Evolutionary conservation across 495 filamentous ascomycete genomes (phyloP).

Genomic region (Talaromyces wortmannii): DNA sequence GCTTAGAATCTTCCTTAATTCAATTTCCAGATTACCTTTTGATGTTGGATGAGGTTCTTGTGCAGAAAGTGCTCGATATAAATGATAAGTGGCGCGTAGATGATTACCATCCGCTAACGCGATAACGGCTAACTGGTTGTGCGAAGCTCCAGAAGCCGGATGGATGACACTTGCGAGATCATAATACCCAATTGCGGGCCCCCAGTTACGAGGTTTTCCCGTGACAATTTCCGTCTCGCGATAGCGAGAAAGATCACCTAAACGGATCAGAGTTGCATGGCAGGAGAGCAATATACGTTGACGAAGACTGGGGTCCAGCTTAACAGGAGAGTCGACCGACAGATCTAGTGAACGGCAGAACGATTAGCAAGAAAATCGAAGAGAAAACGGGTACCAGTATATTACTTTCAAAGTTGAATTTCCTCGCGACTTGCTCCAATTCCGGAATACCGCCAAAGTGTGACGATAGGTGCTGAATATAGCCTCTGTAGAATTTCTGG

Average conservation of each 20-base stretch:
- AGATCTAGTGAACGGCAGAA: constrained; percentile 25
- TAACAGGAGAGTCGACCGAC: constrained; percentile 27
- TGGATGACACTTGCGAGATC: constrained; percentile 69
- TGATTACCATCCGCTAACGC: constrained; percentile 68
- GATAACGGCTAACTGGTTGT: constrained; percentile 87
- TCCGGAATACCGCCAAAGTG: constrained; percentile 66
- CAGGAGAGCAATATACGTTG: constrained; percentile 62
- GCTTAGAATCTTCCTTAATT: constrained; percentile 65
- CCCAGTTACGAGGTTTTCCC: constrained; percentile 64
- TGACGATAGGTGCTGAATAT: constrained; percentile 70
- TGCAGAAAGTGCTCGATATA: constrained; percentile 74
- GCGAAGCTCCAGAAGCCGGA: constrained; percentile 70
- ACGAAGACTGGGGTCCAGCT: constrained; percentile 41
- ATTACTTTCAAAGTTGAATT: constrained; percentile 57
- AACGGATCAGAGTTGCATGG: constrained; percentile 73
- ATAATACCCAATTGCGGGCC: constrained; percentile 79
- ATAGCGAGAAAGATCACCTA: constrained; percentile 90
- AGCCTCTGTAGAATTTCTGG: constrained; percentile 79
- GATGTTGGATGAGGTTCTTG: constrained; percentile 68
- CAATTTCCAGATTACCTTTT: constrained; percentile 65
- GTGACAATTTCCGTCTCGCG: constrained; percentile 61
- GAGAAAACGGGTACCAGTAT: constrained; percentile 4
- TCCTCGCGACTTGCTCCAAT: constrained; percentile 62
- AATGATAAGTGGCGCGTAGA: constrained; percentile 77
- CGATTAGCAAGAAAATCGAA: constrained; percentile 3